Evolutionary conservation across 208 protist species (phyloP).

Genomic region (Trichomonas vaginalis): DNA sequence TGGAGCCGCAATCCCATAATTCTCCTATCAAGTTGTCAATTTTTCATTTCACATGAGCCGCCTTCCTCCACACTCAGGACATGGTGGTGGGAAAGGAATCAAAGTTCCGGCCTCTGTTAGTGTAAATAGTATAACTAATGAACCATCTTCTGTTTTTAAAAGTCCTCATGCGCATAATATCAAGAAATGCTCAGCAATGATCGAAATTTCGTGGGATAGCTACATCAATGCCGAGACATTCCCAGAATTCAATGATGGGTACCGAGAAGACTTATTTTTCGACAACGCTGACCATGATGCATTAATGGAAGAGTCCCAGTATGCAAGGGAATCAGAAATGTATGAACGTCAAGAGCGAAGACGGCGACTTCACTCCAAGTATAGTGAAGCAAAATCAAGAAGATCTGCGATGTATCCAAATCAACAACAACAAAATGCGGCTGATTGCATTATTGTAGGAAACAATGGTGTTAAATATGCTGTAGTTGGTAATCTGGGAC

Average conservation of each 20-base stretch:
- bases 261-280: not conserved
- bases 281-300: not conserved
- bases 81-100: not conserved
- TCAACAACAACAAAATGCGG: not conserved
- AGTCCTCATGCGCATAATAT: not conserved
- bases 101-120: not conserved
- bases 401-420: not conserved
- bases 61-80: not conserved
- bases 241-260: not conserved
- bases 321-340: not conserved
- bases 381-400: not conserved
- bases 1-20: no score
- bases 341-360: not conserved
- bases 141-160: not conserved
- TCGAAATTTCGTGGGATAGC: not conserved
- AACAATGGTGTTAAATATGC: not conserved
- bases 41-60: not conserved
- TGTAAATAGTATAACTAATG: not conserved
- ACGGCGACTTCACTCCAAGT: not conserved
- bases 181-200: not conserved
- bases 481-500: not conserved
- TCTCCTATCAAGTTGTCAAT: no score
- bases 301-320: not conserved
- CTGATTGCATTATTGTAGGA: not conserved
- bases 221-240: not conserved